Evolutionary conservation across 345 rosid species (phyloP).

Genomic region (Excoecaria agallocha): DNA sequence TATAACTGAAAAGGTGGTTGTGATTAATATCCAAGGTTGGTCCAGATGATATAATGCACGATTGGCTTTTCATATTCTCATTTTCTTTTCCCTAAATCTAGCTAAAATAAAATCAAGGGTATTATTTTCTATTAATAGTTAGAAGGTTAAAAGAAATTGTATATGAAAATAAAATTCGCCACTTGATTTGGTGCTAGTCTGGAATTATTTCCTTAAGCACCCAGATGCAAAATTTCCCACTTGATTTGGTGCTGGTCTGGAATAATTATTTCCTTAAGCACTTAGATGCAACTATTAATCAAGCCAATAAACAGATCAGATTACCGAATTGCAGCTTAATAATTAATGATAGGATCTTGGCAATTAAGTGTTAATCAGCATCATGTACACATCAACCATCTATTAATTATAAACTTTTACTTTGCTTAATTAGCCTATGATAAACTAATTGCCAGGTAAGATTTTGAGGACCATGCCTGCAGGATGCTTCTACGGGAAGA

Average conservation of each 20-base stretch:
- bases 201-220: not conserved
- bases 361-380: not conserved
- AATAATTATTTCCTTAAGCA: not conserved
- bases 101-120: not conserved
- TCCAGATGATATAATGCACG: not conserved
- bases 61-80: not conserved
- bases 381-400: not conserved
- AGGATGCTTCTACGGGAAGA: constrained; percentile 20
- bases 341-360: not conserved
- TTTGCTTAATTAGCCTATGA: not conserved
- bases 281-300: not conserved
- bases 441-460: not conserved
- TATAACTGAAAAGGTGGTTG: constrained; percentile 19
- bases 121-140: constrained; percentile 4
- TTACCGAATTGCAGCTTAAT: not conserved
- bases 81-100: too few relatives aligned
- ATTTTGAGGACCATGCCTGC: not conserved
- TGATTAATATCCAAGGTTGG: constrained; percentile 5
- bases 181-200: not conserved
- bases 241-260: not conserved
- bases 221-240: not conserved
- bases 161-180: not conserved
- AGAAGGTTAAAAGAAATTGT: not conserved
- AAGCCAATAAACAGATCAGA: not conserved
- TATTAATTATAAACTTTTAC: not conserved